phyloP scores from a whole-genome alignment of 139 green algal species.

The Micractinium sp. region DNA sequence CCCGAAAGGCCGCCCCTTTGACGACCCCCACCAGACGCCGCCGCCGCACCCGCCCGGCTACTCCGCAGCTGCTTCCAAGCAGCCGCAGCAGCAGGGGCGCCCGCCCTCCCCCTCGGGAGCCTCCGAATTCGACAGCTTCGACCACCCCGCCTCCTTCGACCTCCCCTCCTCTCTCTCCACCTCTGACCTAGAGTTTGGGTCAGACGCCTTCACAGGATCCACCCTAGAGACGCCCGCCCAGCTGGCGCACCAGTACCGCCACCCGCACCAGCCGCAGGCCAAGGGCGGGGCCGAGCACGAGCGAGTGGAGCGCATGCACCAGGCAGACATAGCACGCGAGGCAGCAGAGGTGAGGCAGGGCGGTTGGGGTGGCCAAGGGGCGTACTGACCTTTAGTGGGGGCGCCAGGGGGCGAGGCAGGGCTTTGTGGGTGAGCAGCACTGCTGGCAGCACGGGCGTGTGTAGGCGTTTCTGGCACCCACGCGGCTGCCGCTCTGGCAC shows the following conservation, averaged over 20 bases:
- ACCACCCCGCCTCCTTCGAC: background rate
- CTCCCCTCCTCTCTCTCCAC: background rate
- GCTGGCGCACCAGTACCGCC: conserved; percentile 1
- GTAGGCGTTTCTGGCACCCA: no score
- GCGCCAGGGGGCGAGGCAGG: background rate
- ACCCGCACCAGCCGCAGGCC: background rate
- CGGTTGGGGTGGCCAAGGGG: background rate
- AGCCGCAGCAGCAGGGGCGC: background rate
- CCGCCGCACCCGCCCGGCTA: background rate
- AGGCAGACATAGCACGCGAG: conserved; percentile 1
- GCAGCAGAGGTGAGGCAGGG: background rate
- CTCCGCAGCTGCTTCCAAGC: background rate
- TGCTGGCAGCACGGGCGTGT: no score
- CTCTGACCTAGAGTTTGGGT: conserved; percentile 7
- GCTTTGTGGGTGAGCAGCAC: no score
- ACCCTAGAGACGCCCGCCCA: conserved; percentile 13
- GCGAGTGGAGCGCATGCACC: conserved; percentile 2
- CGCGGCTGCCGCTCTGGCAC: no score
- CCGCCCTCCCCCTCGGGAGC: background rate
- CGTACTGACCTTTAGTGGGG: background rate
- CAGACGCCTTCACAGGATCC: background rate
- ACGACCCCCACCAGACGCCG: conserved; percentile 20
- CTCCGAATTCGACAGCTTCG: background rate
- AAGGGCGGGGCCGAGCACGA: background rate
- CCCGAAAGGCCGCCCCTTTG: background rate